Percentiles rank a stretch among this genome's conserved stretches.
These are phyloP conservation scores for Gymnopus androsaceus DNA, from an alignment of 1,284 basidiomycete species.

Conservation along the genomic window DNA sequence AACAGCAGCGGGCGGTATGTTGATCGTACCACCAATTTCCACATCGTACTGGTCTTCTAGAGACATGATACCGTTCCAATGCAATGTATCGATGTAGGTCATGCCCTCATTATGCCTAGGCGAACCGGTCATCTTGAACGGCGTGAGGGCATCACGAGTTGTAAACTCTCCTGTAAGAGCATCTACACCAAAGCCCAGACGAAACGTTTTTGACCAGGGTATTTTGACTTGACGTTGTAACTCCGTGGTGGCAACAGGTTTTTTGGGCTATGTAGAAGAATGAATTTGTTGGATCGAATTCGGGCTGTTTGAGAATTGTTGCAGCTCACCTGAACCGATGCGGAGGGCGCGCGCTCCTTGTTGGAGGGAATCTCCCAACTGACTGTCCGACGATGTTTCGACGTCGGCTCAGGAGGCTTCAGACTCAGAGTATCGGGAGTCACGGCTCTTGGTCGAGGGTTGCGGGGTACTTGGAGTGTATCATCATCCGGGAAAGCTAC, in stretches of 20 bases:
- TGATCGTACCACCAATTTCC: conserved; percentile 20
- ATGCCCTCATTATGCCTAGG: conserved; percentile 9
- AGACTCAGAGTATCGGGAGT: conserved; percentile 9
- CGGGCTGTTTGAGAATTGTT: not conserved
- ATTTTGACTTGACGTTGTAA: conserved; percentile 19
- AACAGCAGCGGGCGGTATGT: conserved; percentile 14
- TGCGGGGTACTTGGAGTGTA: not conserved
- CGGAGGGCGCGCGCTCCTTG: not conserved
- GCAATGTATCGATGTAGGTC: conserved; percentile 15
- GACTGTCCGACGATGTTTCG: conserved; percentile 7
- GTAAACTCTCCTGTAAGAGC: conserved; percentile 24
- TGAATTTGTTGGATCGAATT: not conserved
- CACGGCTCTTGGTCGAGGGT: not conserved
- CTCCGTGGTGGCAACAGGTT: not conserved
- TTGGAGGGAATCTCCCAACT: conserved; percentile 3
- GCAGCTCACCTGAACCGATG: not conserved
- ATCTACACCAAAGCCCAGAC: conserved; percentile 20
- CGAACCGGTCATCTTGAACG: conserved; percentile 3
- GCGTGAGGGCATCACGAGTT: conserved; percentile 17
- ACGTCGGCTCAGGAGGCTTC: conserved; percentile 1
- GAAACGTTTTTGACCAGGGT: conserved; percentile 21
- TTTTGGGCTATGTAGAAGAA: not conserved
- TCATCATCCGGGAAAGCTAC: not conserved
- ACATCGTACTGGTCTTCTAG: conserved; percentile 20
- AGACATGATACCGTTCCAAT: conserved; percentile 19